Evolutionary conservation across 805 yeast species (phyloP).

Genomic region (Candida argentea): DNA sequence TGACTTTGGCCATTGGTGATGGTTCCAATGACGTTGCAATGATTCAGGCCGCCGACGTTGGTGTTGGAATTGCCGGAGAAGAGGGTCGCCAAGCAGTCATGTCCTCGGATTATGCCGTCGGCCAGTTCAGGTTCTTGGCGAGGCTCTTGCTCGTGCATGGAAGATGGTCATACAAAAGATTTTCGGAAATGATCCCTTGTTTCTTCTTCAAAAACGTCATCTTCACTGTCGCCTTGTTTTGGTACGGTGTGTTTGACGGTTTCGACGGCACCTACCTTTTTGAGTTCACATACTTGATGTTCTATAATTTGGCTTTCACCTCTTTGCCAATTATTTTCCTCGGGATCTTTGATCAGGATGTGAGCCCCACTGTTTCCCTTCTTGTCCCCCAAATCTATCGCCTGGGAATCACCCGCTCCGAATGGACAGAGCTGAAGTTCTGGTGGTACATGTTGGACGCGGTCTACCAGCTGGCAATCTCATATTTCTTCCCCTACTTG

Average conservation of each 20-base stretch:
- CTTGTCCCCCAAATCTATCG: slow-evolving; percentile 64
- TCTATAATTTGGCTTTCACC: slow-evolving; percentile 73
- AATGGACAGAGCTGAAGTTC: slow-evolving; percentile 54
- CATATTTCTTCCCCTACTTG: slow-evolving; percentile 60
- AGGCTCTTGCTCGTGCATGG: slow-evolving; percentile 68
- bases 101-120: slow-evolving; percentile 79
- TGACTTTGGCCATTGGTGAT: slow-evolving; percentile 77
- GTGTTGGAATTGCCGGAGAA: slow-evolving; percentile 81
- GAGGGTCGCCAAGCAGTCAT: slow-evolving; percentile 84
- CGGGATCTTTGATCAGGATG: slow-evolving; percentile 71
- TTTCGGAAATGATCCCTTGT: slow-evolving; percentile 71
- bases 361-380: slow-evolving; percentile 52
- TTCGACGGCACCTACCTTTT: slow-evolving; percentile 71
- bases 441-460: slow-evolving; percentile 61
- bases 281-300: slow-evolving; percentile 69
- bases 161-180: slow-evolving; percentile 69
- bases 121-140: slow-evolving; percentile 62
- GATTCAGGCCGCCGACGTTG: slow-evolving; percentile 81
- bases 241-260: slow-evolving; percentile 61
- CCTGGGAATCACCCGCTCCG: slow-evolving; percentile 53
- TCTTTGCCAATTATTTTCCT: slow-evolving; percentile 68
- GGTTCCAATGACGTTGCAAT: slow-evolving; percentile 84
- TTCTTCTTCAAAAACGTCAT: slow-evolving; percentile 70
- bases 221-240: slow-evolving; percentile 63
- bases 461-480: slow-evolving; percentile 56